Conservation (phyloP, 2,329 filamentous ascomycete genomes). For the Amphichorda felina region DNA sequence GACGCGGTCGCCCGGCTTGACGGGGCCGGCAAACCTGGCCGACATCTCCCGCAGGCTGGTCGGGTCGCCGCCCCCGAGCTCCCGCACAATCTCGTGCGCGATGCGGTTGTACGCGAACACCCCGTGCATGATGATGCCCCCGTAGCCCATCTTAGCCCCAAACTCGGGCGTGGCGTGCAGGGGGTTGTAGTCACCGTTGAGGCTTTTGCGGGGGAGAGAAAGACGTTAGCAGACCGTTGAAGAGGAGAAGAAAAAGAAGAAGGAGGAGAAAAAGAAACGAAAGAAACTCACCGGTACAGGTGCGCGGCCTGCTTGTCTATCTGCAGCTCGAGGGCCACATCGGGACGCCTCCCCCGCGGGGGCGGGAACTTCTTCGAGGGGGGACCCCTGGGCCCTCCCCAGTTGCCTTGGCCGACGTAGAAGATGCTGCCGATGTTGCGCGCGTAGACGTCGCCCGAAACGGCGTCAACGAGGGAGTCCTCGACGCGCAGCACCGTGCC, state of each 20-base stretch:
- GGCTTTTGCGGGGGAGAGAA: slow-evolving; percentile 17
- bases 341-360: slow-evolving; percentile 1
- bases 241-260: not conserved
- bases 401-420: slow-evolving; percentile 46
- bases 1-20: slow-evolving; percentile 5
- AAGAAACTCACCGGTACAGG: slow-evolving; percentile 5
- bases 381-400: slow-evolving; percentile 24
- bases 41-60: slow-evolving; percentile 5
- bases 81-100: slow-evolving; percentile 45
- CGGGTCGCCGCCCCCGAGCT: slow-evolving; percentile 1
- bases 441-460: slow-evolving; percentile 48
- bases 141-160: slow-evolving; percentile 71
- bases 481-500: slow-evolving; percentile 58
- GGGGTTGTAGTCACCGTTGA: slow-evolving; percentile 81
- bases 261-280: not conserved
- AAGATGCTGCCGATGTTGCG: slow-evolving; percentile 49
- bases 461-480: slow-evolving; percentile 49
- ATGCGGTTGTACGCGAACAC: slow-evolving; percentile 68
- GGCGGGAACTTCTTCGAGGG: not conserved
- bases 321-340: slow-evolving; percentile 1
- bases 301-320: slow-evolving; percentile 2
- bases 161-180: slow-evolving; percentile 69
- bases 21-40: slow-evolving; percentile 5
- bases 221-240: too few relatives aligned
- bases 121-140: slow-evolving; percentile 70